These are phyloP conservation scores for Aspergillus aculeatinus DNA, from an alignment of 2,329 filamentous ascomycete species.

Conservation along the genomic window DNA sequence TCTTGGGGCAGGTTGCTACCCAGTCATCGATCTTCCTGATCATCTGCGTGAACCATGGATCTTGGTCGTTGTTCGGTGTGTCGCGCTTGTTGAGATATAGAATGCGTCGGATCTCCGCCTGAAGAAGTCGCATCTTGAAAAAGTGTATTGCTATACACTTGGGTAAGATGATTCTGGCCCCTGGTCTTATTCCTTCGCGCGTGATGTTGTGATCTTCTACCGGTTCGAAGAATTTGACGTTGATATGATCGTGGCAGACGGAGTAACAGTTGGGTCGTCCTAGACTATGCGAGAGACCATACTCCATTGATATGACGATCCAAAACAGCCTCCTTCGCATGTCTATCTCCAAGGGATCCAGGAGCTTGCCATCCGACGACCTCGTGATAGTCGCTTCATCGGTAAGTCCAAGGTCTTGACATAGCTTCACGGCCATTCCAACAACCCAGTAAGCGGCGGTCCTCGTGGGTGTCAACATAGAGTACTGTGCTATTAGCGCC, in stretches of 20 bases:
- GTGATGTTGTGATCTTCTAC: constrained; percentile 84
- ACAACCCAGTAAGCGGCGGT: constrained; percentile 93
- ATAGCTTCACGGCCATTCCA: constrained; percentile 81
- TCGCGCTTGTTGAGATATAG: constrained; percentile 81
- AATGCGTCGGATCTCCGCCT: constrained; percentile 81
- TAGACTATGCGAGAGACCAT: constrained; percentile 80
- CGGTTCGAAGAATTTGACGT: constrained; percentile 80
- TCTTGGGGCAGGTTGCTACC: constrained; percentile 72
- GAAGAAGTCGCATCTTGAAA: constrained; percentile 83
- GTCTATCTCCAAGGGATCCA: constrained; percentile 76
- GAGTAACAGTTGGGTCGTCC: constrained; percentile 85
- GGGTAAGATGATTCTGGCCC: constrained; percentile 70
- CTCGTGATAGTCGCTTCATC: constrained; percentile 83
- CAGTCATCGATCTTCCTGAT: constrained; percentile 75
- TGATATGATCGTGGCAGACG: constrained; percentile 75
- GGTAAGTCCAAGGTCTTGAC: constrained; percentile 81
- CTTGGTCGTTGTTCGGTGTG: constrained; percentile 72
- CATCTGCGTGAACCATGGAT: constrained; percentile 86
- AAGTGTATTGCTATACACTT: constrained; percentile 92
- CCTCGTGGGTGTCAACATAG: constrained; percentile 83
- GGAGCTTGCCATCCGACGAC: constrained; percentile 57
- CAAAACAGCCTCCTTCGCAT: constrained; percentile 86
- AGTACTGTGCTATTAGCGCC: constrained; percentile 84
- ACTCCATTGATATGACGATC: constrained; percentile 86
- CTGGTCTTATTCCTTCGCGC: constrained; percentile 67